phyloP scores from a whole-genome alignment of 495 filamentous ascomycete genomes.

The Penicillium cataractarum region DNA sequence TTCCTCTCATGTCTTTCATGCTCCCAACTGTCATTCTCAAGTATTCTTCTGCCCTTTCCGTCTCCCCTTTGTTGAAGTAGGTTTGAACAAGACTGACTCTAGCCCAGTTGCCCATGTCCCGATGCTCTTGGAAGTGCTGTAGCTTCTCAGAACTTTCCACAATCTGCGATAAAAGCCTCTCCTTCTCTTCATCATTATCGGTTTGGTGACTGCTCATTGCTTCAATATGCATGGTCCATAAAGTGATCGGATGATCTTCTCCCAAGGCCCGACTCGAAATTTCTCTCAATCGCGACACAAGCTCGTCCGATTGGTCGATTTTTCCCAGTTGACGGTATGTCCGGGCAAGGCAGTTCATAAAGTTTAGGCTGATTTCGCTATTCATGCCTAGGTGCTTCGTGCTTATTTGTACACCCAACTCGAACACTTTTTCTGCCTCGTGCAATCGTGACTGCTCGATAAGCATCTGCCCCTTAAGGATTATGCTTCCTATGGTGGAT shows the following conservation, averaged over 20 bases:
- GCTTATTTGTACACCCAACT: neutral
- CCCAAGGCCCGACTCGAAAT: neutral
- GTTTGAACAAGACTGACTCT: neutral
- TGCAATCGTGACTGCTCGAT: neutral
- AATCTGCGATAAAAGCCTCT: neutral
- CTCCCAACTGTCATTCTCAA: neutral
- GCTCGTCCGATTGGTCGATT: neutral
- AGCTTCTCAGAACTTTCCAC: neutral
- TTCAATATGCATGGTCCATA: neutral
- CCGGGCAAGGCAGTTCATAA: neutral
- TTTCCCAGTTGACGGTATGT: neutral
- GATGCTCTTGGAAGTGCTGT: neutral
- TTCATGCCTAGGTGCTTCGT: neutral
- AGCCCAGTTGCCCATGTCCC: neutral
- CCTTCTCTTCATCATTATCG: neutral
- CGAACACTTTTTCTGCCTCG: neutral
- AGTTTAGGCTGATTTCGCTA: neutral
- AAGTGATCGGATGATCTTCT: neutral
- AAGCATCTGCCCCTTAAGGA: neutral
- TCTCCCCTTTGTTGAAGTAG: neutral
- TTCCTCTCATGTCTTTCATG: too few relatives aligned
- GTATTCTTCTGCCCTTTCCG: neutral
- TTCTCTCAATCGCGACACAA: neutral
- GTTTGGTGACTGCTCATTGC: neutral
- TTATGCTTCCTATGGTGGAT: neutral